phyloP scores from a whole-genome alignment of 2,329 filamentous ascomycete genomes.

The Mycogone perniciosa region DNA sequence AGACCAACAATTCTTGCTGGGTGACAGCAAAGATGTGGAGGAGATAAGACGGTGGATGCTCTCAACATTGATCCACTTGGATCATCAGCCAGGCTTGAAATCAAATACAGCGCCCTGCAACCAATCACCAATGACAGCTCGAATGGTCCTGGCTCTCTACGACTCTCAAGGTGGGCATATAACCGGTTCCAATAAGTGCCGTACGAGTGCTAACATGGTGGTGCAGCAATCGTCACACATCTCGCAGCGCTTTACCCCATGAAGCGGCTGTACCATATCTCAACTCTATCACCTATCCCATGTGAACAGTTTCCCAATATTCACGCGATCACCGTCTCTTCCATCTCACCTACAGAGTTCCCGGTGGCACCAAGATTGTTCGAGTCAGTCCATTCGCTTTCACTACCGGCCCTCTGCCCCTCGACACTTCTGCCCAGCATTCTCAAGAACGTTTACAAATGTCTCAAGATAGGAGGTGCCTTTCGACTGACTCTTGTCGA shows the following conservation, averaged over 20 bases:
- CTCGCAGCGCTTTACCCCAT: conserved; percentile 38
- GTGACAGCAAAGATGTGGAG: background rate
- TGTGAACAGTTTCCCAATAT: conserved; percentile 32
- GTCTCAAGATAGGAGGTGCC: conserved; percentile 48
- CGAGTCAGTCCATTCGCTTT: conserved; percentile 45
- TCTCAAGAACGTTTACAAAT: conserved; percentile 50
- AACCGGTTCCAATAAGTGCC: background rate
- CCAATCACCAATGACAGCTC: background rate
- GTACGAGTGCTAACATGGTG: background rate
- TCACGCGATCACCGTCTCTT: conserved; percentile 33
- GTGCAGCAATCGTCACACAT: conserved; percentile 42
- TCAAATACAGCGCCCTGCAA: background rate
- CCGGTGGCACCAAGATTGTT: conserved; percentile 39
- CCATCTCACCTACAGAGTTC: conserved; percentile 28
- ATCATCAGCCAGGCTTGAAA: conserved; percentile 24
- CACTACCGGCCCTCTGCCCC: conserved; percentile 50
- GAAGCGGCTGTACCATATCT: conserved; percentile 41
- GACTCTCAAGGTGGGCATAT: conserved; percentile 40
- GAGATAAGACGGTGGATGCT: conserved; percentile 46
- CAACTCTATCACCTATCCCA: conserved; percentile 44
- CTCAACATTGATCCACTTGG: conserved; percentile 45
- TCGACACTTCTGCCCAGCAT: conserved; percentile 50
- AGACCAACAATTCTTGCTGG: conserved; percentile 1
- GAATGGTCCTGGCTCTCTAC: conserved; percentile 40
- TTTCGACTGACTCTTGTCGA: conserved; percentile 58